Evolutionary conservation across 2,329 filamentous ascomycete genomes (phyloP).

Genomic region (Arachnomyces sp.): DNA sequence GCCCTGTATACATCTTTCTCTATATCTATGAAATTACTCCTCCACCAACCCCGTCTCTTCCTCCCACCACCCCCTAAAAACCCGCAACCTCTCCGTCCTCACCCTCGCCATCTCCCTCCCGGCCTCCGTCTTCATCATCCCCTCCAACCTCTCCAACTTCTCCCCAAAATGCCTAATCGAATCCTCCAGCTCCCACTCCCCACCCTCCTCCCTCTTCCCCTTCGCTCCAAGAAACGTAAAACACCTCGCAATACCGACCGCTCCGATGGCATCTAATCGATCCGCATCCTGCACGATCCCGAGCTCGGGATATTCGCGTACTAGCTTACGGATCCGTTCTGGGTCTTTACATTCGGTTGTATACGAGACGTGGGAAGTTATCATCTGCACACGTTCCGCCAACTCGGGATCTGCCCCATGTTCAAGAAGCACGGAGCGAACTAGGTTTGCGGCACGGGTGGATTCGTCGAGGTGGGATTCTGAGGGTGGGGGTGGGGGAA

Average conservation of each 20-base stretch:
- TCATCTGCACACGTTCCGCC: slow-evolving; percentile 59
- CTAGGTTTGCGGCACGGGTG: slow-evolving; percentile 17
- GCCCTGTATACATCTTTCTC: no score
- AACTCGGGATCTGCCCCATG: slow-evolving; percentile 50
- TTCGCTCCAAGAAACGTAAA: slow-evolving; percentile 64
- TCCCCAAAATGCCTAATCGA: slow-evolving; percentile 69
- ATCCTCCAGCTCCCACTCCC: slow-evolving; percentile 48
- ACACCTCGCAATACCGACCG: slow-evolving; percentile 70
- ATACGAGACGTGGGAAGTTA: slow-evolving; percentile 73
- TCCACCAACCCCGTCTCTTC: slow-evolving; percentile 35
- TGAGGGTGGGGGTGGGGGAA: slow-evolving; percentile 28
- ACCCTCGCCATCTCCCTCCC: slow-evolving; percentile 44
- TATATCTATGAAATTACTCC: no score
- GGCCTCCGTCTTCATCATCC: slow-evolving; percentile 55
- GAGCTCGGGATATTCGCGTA: slow-evolving; percentile 62
- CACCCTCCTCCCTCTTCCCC: slow-evolving; percentile 19
- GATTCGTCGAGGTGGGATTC: slow-evolving; percentile 11
- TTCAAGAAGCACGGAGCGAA: slow-evolving; percentile 20
- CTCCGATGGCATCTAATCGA: slow-evolving; percentile 82
- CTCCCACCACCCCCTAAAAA: slow-evolving; percentile 50
- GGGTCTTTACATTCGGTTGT: slow-evolving; percentile 63
- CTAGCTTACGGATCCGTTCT: slow-evolving; percentile 50
- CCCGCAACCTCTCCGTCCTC: slow-evolving; percentile 41
- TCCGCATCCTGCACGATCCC: slow-evolving; percentile 89
- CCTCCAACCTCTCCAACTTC: slow-evolving; percentile 61